phyloP scores from a whole-genome alignment of 257 asterid genomes.

The Lycium barbarum region DNA sequence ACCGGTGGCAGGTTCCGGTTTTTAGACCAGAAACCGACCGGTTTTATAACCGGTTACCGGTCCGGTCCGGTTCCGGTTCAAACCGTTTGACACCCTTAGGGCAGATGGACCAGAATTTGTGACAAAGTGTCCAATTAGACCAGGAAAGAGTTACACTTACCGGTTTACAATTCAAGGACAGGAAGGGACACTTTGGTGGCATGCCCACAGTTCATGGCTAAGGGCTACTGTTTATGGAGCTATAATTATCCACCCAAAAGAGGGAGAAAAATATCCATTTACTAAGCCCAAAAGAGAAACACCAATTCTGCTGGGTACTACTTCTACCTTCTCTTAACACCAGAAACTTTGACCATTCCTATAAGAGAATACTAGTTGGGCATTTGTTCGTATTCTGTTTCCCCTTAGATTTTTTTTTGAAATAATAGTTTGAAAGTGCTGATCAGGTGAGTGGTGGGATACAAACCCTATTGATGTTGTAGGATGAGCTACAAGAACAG shows the following conservation, averaged over 20 bases:
- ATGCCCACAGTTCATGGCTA: slow-evolving; percentile 94
- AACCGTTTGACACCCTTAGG: no score
- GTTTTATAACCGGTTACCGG: no score
- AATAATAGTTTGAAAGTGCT: neutral
- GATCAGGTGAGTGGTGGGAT: slow-evolving; percentile 16
- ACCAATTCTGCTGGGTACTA: neutral
- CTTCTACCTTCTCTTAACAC: neutral
- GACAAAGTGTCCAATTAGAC: slow-evolving; percentile 82
- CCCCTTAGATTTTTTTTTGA: neutral
- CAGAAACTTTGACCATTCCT: neutral
- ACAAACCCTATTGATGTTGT: slow-evolving; percentile 29
- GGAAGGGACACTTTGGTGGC: slow-evolving; percentile 96
- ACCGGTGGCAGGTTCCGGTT: no score
- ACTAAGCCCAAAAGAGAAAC: neutral
- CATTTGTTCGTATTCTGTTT: neutral
- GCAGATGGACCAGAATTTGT: slow-evolving; percentile 86
- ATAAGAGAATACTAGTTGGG: no score
- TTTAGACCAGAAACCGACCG: no score
- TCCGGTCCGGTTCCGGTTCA: no score
- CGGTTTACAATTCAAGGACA: slow-evolving; percentile 78
- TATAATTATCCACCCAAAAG: slow-evolving; percentile 49
- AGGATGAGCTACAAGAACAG: slow-evolving; percentile 72
- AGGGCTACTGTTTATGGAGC: slow-evolving; percentile 91
- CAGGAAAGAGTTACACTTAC: slow-evolving; percentile 75
- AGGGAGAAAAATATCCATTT: neutral